Evolutionary conservation across 73 alveolate genomes (phyloP).

Genomic region (Tetrahymena thermophila): DNA sequence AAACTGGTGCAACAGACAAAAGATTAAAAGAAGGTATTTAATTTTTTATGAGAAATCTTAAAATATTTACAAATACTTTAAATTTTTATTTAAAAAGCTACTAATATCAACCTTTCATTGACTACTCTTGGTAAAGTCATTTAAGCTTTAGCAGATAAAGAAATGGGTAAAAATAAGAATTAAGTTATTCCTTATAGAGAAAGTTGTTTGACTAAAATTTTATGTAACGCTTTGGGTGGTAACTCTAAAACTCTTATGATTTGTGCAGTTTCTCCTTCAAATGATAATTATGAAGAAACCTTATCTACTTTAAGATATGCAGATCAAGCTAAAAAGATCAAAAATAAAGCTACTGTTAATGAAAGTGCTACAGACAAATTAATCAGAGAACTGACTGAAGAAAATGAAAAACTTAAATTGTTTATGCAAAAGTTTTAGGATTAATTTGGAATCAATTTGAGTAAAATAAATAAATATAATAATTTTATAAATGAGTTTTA

Average conservation of each 20-base stretch:
- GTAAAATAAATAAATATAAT: constrained; percentile 42
- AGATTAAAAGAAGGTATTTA: constrained; percentile 93
- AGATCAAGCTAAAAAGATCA: constrained; percentile 90
- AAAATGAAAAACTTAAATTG: constrained; percentile 71
- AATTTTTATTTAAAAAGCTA: not conserved
- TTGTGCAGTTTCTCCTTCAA: constrained; percentile 97
- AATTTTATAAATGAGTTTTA: not conserved
- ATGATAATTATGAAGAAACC: constrained; percentile 96
- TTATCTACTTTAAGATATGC: constrained; percentile 97
- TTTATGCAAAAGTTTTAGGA: constrained; percentile 32
- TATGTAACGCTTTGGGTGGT: constrained; percentile 98
- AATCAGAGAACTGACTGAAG: constrained; percentile 79
- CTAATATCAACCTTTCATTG: constrained; percentile 91
- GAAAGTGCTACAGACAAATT: constrained; percentile 85
- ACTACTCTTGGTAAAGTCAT: constrained; percentile 91
- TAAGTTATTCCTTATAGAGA: constrained; percentile 97
- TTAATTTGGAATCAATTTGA: constrained; percentile 17
- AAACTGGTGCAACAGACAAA: constrained; percentile 98
- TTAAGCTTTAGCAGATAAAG: constrained; percentile 85
- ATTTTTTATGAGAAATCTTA: not conserved
- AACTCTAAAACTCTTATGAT: constrained; percentile 97
- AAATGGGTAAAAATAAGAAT: constrained; percentile 73
- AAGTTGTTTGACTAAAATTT: constrained; percentile 93
- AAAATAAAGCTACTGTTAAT: constrained; percentile 87
- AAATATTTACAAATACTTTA: not conserved